phyloP scores from a whole-genome alignment of 108 stramenopile genomes.

The Fragilaria crotonensis region DNA sequence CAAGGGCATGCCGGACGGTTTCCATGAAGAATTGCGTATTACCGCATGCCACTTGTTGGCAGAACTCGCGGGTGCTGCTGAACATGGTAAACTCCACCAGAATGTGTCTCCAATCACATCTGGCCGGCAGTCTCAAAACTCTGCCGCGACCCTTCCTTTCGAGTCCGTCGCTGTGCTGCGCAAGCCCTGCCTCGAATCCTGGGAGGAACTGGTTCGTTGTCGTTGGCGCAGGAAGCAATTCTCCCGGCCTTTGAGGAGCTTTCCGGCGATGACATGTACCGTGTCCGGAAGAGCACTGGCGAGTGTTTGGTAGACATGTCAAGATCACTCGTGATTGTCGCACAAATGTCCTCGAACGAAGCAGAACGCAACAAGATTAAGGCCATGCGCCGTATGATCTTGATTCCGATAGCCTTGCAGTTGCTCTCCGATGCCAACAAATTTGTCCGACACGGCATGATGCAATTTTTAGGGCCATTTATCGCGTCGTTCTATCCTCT shows the following conservation, averaged over 20 bases:
- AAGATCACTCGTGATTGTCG: conserved; percentile 53
- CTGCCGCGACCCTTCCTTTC: conserved; percentile 88
- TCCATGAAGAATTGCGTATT: conserved; percentile 87
- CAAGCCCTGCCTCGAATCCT: conserved; percentile 89
- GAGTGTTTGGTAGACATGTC: conserved; percentile 82
- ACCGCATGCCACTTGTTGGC: conserved; percentile 88
- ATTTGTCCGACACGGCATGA: conserved; percentile 81
- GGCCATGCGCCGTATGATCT: conserved; percentile 40
- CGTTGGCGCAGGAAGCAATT: conserved; percentile 62
- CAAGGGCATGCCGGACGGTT: conserved; percentile 26
- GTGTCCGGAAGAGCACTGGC: conserved; percentile 81
- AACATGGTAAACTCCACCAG: conserved; percentile 23
- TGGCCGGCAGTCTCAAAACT: conserved; percentile 81
- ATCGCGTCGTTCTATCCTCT: conserved; percentile 82
- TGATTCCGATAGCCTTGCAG: conserved; percentile 66
- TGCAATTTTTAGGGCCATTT: conserved; percentile 84
- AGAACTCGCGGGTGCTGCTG: conserved; percentile 64
- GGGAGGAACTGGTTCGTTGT: conserved; percentile 73
- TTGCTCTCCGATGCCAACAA: conserved; percentile 65
- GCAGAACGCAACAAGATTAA: background rate
- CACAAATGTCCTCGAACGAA: conserved; percentile 3
- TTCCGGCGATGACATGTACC: conserved; percentile 88
- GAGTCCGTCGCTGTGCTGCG: conserved; percentile 88
- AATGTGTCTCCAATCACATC: conserved; percentile 48
- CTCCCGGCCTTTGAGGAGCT: conserved; percentile 88